A percentile compares a stretch with the other conserved stretches of the same genome.
These are phyloP conservation scores for Backusella tarrabulga DNA, from an alignment of 192 early-diverging fungal species.

Conservation along the genomic window DNA sequence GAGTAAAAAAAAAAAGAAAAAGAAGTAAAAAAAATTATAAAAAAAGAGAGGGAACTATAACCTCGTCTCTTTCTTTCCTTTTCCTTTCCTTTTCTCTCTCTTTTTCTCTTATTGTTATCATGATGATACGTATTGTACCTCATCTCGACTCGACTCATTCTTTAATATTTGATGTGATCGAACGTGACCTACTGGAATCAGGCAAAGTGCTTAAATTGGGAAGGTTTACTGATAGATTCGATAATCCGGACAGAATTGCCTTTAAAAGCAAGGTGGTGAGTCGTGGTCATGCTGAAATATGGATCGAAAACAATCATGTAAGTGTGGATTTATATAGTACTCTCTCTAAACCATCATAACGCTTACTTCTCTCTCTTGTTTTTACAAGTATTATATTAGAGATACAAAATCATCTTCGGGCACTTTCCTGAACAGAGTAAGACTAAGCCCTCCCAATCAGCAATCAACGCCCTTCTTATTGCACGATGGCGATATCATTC, in stretches of 20 bases:
- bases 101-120: not conserved
- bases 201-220: slow-evolving; percentile 37
- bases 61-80: not conserved
- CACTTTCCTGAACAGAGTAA: slow-evolving; percentile 94
- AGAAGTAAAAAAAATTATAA: not conserved
- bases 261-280: slow-evolving; percentile 85
- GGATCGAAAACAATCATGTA: slow-evolving; percentile 63
- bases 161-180: slow-evolving; percentile 54
- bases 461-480: slow-evolving; percentile 81
- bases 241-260: slow-evolving; percentile 56
- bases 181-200: slow-evolving; percentile 33
- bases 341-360: too few relatives aligned
- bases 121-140: slow-evolving; percentile 50
- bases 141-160: slow-evolving; percentile 52
- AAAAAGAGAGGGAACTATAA: not conserved
- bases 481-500: slow-evolving; percentile 90
- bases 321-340: not conserved
- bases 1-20: not conserved
- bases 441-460: slow-evolving; percentile 84
- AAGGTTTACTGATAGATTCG: slow-evolving; percentile 35
- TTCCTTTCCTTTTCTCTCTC: not conserved
- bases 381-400: slow-evolving; percentile 49
- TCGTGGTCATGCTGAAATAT: slow-evolving; percentile 85
- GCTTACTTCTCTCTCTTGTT: not conserved
- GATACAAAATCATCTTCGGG: slow-evolving; percentile 98